phyloP scores from a whole-genome alignment of 805 yeast species.

The Metschnikowia matae region DNA sequence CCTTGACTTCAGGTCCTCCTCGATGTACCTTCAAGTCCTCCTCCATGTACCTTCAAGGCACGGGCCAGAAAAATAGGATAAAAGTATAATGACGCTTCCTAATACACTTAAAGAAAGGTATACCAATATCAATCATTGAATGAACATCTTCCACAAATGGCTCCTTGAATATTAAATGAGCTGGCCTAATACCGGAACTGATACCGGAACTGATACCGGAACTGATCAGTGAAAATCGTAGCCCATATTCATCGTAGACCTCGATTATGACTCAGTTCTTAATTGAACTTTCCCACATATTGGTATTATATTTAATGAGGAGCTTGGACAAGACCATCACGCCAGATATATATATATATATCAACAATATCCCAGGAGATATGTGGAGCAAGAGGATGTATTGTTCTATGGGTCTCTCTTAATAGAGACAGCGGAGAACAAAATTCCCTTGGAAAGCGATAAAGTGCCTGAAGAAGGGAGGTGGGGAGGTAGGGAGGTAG shows the following conservation, averaged over 20 bases:
- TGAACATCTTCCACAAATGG: too few species aligned
- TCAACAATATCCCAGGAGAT: slow-evolving; percentile 21
- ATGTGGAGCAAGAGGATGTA: slow-evolving; percentile 51
- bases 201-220: too few species aligned
- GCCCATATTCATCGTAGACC: slow-evolving; percentile 47
- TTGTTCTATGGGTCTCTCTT: slow-evolving; percentile 72
- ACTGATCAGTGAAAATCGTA: too few species aligned
- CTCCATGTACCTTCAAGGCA: too few species aligned
- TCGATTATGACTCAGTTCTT: slow-evolving; percentile 49
- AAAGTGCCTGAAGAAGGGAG: slow-evolving; percentile 19
- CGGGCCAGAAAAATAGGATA: slow-evolving; percentile 21
- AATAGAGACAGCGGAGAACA: slow-evolving; percentile 71
- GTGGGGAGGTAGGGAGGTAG: too few species aligned
- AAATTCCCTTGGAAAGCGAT: slow-evolving; percentile 41
- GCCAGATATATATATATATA: too few species aligned
- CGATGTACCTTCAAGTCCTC: too few species aligned
- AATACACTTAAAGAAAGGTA: too few species aligned
- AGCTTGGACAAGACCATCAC: slow-evolving; percentile 48
- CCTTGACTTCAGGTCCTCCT: slow-evolving; percentile 85
- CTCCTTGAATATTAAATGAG: too few species aligned
- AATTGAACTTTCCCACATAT: slow-evolving; percentile 51
- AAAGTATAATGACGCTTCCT: too few species aligned
- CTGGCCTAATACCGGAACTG: too few species aligned
- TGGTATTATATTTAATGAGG: slow-evolving; percentile 54
- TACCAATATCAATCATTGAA: too few species aligned